Evolutionary conservation across 73 alveolate species (phyloP).

Genomic region (Paramecium caudatum): DNA sequence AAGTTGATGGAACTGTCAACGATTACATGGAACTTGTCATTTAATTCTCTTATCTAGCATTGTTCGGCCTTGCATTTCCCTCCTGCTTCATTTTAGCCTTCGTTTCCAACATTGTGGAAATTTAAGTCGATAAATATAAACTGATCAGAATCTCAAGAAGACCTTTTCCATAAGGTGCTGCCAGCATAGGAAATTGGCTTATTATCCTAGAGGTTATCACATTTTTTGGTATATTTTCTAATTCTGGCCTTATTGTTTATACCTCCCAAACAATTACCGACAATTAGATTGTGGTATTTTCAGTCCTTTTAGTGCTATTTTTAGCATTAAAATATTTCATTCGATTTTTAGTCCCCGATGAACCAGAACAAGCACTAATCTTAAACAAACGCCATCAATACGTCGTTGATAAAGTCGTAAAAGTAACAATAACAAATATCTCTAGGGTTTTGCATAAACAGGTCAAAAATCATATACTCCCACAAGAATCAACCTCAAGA

Average conservation of each 20-base stretch:
- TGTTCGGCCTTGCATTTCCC: conserved; percentile 80
- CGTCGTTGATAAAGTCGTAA: conserved; percentile 62
- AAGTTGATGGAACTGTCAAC: conserved; percentile 79
- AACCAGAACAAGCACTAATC: conserved; percentile 70
- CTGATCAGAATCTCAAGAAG: conserved; percentile 73
- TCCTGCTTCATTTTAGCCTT: conserved; percentile 71
- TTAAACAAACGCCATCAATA: conserved; percentile 53
- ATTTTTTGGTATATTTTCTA: conserved; percentile 76
- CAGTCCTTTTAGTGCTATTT: conserved; percentile 14
- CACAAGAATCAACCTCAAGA: conserved; percentile 5
- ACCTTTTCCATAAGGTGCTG: conserved; percentile 77
- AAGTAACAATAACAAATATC: background rate
- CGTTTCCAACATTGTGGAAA: conserved; percentile 72
- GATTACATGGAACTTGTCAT: conserved; percentile 79
- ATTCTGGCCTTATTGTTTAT: conserved; percentile 68
- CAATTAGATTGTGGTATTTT: conserved; percentile 4
- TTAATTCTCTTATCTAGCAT: conserved; percentile 70
- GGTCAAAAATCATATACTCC: background rate
- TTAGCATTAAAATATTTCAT: conserved; percentile 64
- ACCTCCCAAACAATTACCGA: conserved; percentile 23
- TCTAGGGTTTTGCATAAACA: conserved; percentile 5
- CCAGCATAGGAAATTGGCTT: conserved; percentile 76
- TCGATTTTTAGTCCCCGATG: conserved; percentile 63
- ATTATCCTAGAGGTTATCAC: conserved; percentile 71
- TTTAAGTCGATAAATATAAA: conserved; percentile 74